These are phyloP conservation scores for Apiospora aurea DNA, from an alignment of 2,329 filamentous ascomycete species.

Conservation along the genomic window DNA sequence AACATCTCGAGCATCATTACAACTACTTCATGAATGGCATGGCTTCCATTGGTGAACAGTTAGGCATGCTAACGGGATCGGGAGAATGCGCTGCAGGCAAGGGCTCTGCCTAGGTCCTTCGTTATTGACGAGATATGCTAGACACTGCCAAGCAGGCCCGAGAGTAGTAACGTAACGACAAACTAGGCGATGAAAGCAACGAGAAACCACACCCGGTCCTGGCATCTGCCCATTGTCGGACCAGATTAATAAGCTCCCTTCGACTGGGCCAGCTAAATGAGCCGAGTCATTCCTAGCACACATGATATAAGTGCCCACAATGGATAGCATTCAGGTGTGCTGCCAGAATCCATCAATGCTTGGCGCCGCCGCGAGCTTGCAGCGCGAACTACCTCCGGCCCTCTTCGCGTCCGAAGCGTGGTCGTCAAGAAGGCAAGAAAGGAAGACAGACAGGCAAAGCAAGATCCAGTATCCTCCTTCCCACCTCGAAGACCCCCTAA, in stretches of 20 bases:
- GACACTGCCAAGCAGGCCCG: background rate
- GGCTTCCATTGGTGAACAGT: background rate
- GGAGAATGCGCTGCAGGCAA: background rate
- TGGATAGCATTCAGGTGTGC: too few relatives aligned
- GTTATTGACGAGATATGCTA: background rate
- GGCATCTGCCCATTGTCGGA: background rate
- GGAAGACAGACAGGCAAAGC: too few relatives aligned
- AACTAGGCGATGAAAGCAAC: background rate
- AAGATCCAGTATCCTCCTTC: too few relatives aligned
- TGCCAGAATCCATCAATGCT: too few relatives aligned
- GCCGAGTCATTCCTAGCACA: too few relatives aligned
- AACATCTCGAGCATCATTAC: background rate
- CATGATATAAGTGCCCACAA: too few relatives aligned
- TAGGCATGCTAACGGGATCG: background rate
- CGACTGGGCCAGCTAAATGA: background rate
- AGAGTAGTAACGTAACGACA: background rate
- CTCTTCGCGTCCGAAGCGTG: too few relatives aligned
- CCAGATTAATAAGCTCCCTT: background rate
- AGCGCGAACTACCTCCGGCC: too few relatives aligned
- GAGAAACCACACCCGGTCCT: background rate
- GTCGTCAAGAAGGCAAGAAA: too few relatives aligned
- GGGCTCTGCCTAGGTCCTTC: background rate
- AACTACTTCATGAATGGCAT: background rate
- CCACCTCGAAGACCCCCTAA: background rate
- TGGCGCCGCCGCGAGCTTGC: too few relatives aligned